Conservation (phyloP, 495 filamentous ascomycete genomes). For the Chaetomium tenue region DNA sequence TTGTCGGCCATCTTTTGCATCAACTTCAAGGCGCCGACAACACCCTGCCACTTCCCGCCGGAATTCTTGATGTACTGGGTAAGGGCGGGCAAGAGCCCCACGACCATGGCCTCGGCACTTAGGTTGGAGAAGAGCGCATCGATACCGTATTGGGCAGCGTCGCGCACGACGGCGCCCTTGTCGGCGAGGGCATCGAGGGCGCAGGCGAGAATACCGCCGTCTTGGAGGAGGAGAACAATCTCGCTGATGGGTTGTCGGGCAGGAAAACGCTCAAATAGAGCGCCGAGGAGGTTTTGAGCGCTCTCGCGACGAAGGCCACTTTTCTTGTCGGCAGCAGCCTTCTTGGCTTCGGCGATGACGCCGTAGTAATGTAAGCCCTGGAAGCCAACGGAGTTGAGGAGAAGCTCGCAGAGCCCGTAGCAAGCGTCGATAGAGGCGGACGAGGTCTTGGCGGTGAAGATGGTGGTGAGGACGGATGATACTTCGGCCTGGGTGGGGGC, state of each 20-base stretch:
- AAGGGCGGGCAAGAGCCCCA: conserved; percentile 72
- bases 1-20: conserved; percentile 90
- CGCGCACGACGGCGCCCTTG: conserved; percentile 82
- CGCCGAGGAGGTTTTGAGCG: conserved; percentile 91
- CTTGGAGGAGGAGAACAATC: conserved; percentile 72
- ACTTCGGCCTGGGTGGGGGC: conserved; percentile 73
- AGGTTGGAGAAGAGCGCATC: conserved; percentile 81
- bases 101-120: conserved; percentile 75
- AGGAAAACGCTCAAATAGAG: conserved; percentile 86
- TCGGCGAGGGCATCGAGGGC: conserved; percentile 87
- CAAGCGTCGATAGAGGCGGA: conserved; percentile 82
- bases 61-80: conserved; percentile 70
- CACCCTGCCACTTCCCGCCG: conserved; percentile 93
- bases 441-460: conserved; percentile 80
- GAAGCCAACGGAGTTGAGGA: conserved; percentile 75
- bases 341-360: conserved; percentile 68
- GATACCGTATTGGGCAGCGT: conserved; percentile 90
- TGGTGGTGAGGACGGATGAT: conserved; percentile 63
- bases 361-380: conserved; percentile 72
- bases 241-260: conserved; percentile 75
- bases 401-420: conserved; percentile 75
- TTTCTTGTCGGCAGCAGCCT: conserved; percentile 93
- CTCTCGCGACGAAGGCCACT: conserved; percentile 81
- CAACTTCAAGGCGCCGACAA: conserved; percentile 76
- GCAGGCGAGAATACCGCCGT: conserved; percentile 67